Percentiles rank a stretch among this genome's conserved stretches.
Evolutionary conservation across 208 protist genomes (phyloP).

Genomic region (Giardia muris): DNA sequence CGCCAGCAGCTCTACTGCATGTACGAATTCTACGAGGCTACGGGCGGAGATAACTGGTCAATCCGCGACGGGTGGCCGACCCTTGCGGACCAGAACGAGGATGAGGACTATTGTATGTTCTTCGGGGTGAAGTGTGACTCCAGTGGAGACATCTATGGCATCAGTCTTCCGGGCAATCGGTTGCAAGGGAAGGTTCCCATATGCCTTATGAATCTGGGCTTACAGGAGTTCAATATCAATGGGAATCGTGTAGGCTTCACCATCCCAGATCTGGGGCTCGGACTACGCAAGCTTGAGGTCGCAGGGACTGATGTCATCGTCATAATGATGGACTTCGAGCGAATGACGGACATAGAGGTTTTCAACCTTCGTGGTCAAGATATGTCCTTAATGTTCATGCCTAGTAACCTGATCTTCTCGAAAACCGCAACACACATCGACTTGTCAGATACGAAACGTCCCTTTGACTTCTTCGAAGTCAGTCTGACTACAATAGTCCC

Average conservation of each 20-base stretch:
- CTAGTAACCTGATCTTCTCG: background rate
- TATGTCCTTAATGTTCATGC: background rate
- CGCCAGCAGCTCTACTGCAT: background rate
- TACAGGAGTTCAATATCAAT: background rate
- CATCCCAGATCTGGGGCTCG: background rate
- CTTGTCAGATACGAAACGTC: background rate
- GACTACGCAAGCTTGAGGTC: background rate
- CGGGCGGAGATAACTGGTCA: background rate
- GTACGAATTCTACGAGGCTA: background rate
- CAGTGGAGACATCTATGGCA: background rate
- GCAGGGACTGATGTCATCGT: background rate
- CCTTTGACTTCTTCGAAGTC: background rate
- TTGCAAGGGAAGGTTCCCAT: background rate
- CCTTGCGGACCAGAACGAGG: background rate
- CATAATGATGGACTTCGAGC: background rate
- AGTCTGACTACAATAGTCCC: background rate
- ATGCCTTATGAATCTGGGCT: background rate
- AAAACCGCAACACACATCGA: background rate
- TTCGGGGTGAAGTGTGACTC: background rate
- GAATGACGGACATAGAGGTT: background rate
- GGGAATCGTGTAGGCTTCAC: background rate
- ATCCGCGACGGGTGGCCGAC: background rate
- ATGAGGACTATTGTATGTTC: slow-evolving; percentile 1
- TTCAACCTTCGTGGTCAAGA: background rate
- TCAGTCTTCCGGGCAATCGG: background rate